Base-by-base conservation (phyloP, 2,329 filamentous ascomycete genomes). In the Hymenoscyphus salicellus region DNA sequence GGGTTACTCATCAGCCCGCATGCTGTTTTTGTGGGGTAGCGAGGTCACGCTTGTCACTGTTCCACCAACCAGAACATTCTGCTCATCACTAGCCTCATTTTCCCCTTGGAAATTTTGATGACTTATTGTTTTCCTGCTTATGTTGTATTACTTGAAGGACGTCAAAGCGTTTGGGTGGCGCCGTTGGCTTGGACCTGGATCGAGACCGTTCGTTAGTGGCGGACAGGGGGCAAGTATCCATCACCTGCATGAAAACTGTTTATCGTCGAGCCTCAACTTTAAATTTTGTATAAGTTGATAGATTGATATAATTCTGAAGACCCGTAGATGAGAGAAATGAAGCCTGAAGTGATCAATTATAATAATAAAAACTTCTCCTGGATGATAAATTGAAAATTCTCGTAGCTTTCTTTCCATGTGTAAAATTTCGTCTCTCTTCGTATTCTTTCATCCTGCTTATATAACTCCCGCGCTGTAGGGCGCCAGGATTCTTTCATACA, bases 1-100 rank as follows among this genome's bases (percentile, higher is more conserved):
- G 11, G 7, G 6, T 59, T 59, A 59, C 17, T 59, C 57, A 59
- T 59, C 57, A 59, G 28, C n/a, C 38, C 16, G 38, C 57, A 59
- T 59, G 26, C 2, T 26, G 4, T 41, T 43, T 26, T 28, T 59
- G 57, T 59, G 57, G 36, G 57, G 57, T 59, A 28, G 57, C n/a
- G 36, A 26, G 20, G 46, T 49, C 16, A 59, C 28, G 57, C 33
- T 26, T 59, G 32, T 41, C 57, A 43, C 11, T 26, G 28, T 59
- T 43, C 57, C 32, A 16, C 57, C 20, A 59, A 43, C 43, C 11
- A 49, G 43, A 49, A 49, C 7, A 5, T 46, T 46, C 8, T 20
- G 23, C 8, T 20, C 5, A 6, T 33, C 32, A 36, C 33, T 36
- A 36, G 33, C 8, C 43, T 49, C 43, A 23, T 20, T 52, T 52